Percentiles rank a stretch among this genome's conserved stretches.
Evolutionary conservation across 2,329 filamentous ascomycete species (phyloP).

Genomic region (Bipolaris bicolor): DNA sequence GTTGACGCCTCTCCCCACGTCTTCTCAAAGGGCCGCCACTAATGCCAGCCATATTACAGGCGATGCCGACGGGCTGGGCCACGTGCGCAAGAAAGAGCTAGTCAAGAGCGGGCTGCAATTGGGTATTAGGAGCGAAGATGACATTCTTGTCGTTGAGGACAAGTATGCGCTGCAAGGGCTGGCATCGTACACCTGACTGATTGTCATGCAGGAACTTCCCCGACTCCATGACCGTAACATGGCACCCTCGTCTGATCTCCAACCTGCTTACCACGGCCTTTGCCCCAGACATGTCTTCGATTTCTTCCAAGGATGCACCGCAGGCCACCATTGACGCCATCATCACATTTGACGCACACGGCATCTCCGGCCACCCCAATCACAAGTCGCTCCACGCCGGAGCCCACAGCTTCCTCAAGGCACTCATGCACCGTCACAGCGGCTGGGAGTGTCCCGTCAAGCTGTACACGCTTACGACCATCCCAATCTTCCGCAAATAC

Average conservation of each 20-base stretch:
- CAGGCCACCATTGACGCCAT: slow-evolving; percentile 74
- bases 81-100: slow-evolving; percentile 82
- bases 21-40: slow-evolving; percentile 3
- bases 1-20: background rate
- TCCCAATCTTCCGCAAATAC: slow-evolving; percentile 81
- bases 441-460: slow-evolving; percentile 76
- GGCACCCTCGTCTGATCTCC: slow-evolving; percentile 75
- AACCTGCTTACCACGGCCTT: slow-evolving; percentile 75
- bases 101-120: slow-evolving; percentile 78
- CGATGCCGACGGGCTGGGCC: slow-evolving; percentile 85
- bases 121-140: slow-evolving; percentile 74
- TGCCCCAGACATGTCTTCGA: slow-evolving; percentile 65
- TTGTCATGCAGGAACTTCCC: slow-evolving; percentile 68
- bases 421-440: slow-evolving; percentile 67
- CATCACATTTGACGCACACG: slow-evolving; percentile 84
- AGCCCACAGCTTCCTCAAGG: slow-evolving; percentile 72
- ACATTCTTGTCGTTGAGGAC: slow-evolving; percentile 85
- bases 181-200: slow-evolving; percentile 18
- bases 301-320: slow-evolving; percentile 53
- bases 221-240: slow-evolving; percentile 83
- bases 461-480: slow-evolving; percentile 81
- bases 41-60: slow-evolving; percentile 55
- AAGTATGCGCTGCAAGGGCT: slow-evolving; percentile 55
- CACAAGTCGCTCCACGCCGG: slow-evolving; percentile 89
- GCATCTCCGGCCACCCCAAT: slow-evolving; percentile 89